phyloP scores from a whole-genome alignment of 441 rosid genomes.

The Euphorbia corollata region DNA sequence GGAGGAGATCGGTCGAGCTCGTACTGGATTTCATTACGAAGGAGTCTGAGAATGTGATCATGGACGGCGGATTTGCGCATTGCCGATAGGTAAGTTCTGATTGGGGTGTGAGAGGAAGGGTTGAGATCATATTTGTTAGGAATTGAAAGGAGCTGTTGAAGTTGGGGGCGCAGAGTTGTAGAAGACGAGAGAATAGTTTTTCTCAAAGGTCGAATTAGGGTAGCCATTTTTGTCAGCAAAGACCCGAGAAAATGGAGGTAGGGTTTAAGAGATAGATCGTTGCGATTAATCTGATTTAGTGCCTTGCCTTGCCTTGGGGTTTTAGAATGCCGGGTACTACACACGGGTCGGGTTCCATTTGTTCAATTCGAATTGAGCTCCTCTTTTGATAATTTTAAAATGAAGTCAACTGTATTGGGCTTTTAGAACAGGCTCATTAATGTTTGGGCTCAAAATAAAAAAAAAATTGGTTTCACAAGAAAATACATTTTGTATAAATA shows the following conservation, averaged over 20 bases:
- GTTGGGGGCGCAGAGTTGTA: conserved; percentile 15
- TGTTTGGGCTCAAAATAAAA: too few species aligned
- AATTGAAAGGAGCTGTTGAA: background rate
- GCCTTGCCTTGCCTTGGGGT: too few species aligned
- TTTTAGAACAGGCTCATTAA: too few species aligned
- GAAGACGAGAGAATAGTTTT: conserved; percentile 24
- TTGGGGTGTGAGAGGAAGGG: conserved; percentile 7
- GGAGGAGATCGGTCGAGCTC: conserved; percentile 49
- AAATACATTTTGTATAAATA: too few species aligned
- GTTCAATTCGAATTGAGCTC: too few species aligned
- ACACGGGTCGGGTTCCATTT: too few species aligned
- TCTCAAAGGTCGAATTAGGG: conserved; percentile 29
- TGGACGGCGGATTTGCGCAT: conserved; percentile 59
- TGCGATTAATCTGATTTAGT: too few species aligned
- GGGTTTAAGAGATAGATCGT: conserved; percentile 15
- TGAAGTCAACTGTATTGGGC: too few species aligned
- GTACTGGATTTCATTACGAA: conserved; percentile 49
- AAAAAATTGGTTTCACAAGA: too few species aligned
- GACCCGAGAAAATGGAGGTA: background rate
- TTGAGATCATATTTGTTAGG: conserved; percentile 9
- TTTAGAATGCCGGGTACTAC: too few species aligned
- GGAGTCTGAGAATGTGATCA: conserved; percentile 39
- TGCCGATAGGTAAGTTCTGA: conserved; percentile 41
- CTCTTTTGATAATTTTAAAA: too few species aligned
- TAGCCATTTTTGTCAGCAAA: conserved; percentile 30